Evolutionary conservation across 2,329 filamentous ascomycete species (phyloP), one percentile per base, ranked within the genome.

Genomic region (Cordyceps pruinosa): DNA sequence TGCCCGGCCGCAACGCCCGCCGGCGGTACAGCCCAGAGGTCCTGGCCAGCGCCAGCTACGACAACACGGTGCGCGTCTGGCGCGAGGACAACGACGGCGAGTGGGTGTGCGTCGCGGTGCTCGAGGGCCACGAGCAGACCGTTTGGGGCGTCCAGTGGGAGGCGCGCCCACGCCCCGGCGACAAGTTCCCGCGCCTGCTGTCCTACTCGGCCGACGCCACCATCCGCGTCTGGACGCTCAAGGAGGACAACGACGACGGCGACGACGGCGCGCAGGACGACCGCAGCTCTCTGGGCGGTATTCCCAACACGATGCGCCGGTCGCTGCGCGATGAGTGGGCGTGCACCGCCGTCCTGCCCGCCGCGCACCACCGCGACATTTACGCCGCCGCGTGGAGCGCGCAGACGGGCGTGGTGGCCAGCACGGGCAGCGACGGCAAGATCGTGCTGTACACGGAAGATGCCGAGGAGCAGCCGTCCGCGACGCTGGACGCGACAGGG

Each of bases 1-100:
- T 80, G 23, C 75, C 77, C 12, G 77, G 76, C 25, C 72, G 79
- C 25, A 75, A 73, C 58, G 65, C 70, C 19, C 67, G 70, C 13
- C 71, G 78, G 42, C 72, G 75, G 52, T 84, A 82, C 63, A 77
- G 79, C 61, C 75, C 81, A 47, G 87, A 96, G 62, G 80, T 94
- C 47, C 80, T 99, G 21, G 94, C 90, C 7, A 94, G 88, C 66
- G 87, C 84, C n/a, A 95, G 90, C 69, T 99, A 99, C 70, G 94
- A 99, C 68, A 88, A 97, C 69, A 94, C 88, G 5, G 87, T 96
- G 32, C 77, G 93, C 58, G 74, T 97, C 58, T 97, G 93, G 86
- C 83, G 88, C 47, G 92, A 96, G 74, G 93, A 97, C 71, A 80
- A 83, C 35, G 93, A 97, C 67, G 81, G 80, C 34, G 93, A 97